A percentile compares a stretch with the other conserved stretches of the same genome.
These are phyloP conservation scores for Lentithecium fluviatile DNA, from an alignment of 495 filamentous ascomycete species.

Conservation along the genomic window DNA sequence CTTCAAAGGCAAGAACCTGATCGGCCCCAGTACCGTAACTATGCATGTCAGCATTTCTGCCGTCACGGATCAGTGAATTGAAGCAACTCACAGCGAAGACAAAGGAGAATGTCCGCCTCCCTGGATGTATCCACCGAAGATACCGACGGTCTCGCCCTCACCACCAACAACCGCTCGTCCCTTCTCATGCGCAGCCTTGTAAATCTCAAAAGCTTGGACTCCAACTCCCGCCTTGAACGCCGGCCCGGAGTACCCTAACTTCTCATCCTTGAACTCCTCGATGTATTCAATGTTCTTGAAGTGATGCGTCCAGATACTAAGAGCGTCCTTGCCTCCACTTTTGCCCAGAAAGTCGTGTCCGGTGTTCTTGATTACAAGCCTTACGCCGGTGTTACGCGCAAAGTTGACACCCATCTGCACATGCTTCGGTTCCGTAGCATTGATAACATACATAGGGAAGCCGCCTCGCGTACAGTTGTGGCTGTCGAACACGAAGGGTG, in stretches of 20 bases:
- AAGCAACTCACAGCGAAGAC: constrained; percentile 15
- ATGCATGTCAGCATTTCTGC: not conserved
- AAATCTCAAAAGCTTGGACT: constrained; percentile 32
- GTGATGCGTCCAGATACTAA: constrained; percentile 36
- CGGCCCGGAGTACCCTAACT: constrained; percentile 23
- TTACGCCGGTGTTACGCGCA: constrained; percentile 57
- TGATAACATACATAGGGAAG: constrained; percentile 61
- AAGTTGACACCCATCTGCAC: constrained; percentile 63
- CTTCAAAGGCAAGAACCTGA: constrained; percentile 27
- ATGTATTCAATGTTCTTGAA: constrained; percentile 33
- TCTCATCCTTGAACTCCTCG: constrained; percentile 20
- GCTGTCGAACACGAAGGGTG: constrained; percentile 21
- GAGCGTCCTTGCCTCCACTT: constrained; percentile 18
- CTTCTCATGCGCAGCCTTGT: constrained; percentile 30
- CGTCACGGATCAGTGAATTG: not conserved
- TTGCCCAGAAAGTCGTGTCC: constrained; percentile 51
- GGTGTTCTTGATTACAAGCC: constrained; percentile 68
- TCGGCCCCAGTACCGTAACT: constrained; percentile 30
- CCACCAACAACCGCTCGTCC: constrained; percentile 29
- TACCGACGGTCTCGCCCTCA: constrained; percentile 33
- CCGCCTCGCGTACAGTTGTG: constrained; percentile 55
- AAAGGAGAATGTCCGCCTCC: constrained; percentile 32
- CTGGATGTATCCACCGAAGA: constrained; percentile 33
- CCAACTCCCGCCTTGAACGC: constrained; percentile 30
- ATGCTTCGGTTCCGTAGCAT: constrained; percentile 56